These are phyloP conservation scores for Garcia nutans DNA, from an alignment of 345 rosid genomes.

Conservation along the genomic window DNA sequence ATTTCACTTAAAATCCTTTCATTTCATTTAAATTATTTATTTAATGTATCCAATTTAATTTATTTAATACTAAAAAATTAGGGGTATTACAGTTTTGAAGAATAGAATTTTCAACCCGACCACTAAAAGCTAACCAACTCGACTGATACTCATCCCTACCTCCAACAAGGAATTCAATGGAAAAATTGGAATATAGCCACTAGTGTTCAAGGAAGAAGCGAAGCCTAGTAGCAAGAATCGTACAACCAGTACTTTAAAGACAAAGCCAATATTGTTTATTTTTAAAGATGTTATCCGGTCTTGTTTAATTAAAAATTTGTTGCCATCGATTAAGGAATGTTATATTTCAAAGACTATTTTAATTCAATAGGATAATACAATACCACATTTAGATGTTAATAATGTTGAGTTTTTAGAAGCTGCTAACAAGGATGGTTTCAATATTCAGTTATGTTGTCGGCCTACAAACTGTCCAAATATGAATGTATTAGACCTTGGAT, in stretches of 20 bases:
- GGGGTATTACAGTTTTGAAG: too few species aligned
- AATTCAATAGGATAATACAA: conserved; percentile 1
- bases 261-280: not conserved
- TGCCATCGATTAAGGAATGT: not conserved
- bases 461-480: not conserved
- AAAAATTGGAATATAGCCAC: too few species aligned
- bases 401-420: not conserved
- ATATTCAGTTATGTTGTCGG: not conserved
- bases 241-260: not conserved
- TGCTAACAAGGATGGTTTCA: not conserved
- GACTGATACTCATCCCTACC: too few species aligned
- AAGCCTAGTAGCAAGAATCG: too few species aligned
- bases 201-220: too few species aligned
- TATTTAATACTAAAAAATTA: too few species aligned
- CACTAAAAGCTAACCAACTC: too few species aligned
- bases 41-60: too few species aligned
- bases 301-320: not conserved
- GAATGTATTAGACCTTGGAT: not conserved
- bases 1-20: too few species aligned
- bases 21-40: too few species aligned
- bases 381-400: not conserved
- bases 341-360: not conserved
- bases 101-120: too few species aligned
- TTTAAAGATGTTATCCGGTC: not conserved
- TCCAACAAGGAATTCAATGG: too few species aligned